Evolutionary conservation across 768 basidiomycete species (phyloP).

Genomic region (Termitomyces sp.): DNA sequence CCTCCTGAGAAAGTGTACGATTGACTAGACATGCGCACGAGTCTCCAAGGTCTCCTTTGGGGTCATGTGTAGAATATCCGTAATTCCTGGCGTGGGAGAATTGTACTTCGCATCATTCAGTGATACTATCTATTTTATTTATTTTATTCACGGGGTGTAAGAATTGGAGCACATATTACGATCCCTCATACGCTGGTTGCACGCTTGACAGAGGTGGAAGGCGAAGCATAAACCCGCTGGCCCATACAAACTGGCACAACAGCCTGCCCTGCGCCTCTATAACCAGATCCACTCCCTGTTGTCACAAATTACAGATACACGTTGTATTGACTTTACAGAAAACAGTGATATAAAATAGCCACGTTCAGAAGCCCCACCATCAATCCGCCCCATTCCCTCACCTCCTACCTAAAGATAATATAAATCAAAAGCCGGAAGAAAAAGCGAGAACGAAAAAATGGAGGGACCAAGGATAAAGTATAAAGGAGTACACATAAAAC

Average conservation of each 20-base stretch:
- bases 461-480: neutral
- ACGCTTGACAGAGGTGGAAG: too few species aligned
- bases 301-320: slow-evolving; percentile 6
- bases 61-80: too few species aligned
- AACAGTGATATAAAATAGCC: neutral
- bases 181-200: too few species aligned
- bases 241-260: neutral
- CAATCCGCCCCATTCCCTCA: neutral
- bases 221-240: neutral
- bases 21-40: too few species aligned
- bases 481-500: slow-evolving; percentile 12
- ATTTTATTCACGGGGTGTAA: too few species aligned
- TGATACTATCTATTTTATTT: too few species aligned
- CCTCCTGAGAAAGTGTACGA: too few species aligned
- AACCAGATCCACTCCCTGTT: neutral
- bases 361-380: neutral
- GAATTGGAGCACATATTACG: too few species aligned
- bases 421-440: neutral
- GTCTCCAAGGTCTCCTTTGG: too few species aligned
- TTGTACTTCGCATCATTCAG: too few species aligned
- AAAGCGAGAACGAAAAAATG: neutral
- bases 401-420: neutral
- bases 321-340: slow-evolving; percentile 1
- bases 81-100: too few species aligned
- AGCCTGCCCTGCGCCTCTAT: neutral